Evolutionary conservation across 208 protist genomes (phyloP).

Genomic region (Wallacemonas sp.): DNA sequence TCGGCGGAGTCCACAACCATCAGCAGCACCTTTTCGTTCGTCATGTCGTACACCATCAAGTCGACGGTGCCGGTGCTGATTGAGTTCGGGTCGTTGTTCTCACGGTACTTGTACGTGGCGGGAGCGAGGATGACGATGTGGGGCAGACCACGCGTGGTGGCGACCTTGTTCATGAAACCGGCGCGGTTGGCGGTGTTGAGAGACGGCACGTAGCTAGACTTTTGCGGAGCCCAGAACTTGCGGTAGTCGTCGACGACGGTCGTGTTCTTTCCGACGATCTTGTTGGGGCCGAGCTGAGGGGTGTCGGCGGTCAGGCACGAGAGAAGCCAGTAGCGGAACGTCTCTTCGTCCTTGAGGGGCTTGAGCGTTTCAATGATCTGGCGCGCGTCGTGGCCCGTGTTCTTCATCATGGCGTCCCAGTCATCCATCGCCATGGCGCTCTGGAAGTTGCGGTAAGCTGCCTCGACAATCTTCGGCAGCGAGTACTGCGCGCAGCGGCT

Average conservation of each 20-base stretch:
- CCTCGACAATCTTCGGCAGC: conserved; percentile 76
- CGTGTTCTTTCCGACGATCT: conserved; percentile 73
- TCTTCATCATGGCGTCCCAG: conserved; percentile 55
- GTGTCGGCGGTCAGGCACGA: conserved; percentile 76
- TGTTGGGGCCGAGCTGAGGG: conserved; percentile 81
- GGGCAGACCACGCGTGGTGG: conserved; percentile 51
- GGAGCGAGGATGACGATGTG: conserved; percentile 73
- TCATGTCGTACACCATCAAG: conserved; percentile 80
- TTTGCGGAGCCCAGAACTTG: conserved; percentile 71
- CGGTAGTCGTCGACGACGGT: conserved; percentile 75
- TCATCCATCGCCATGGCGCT: conserved; percentile 59
- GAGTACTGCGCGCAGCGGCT: conserved; percentile 76
- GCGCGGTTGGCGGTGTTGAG: conserved; percentile 59
- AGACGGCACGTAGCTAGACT: conserved; percentile 71
- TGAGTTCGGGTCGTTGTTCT: conserved; percentile 79
- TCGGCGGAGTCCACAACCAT: conserved; percentile 74
- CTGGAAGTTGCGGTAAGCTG: conserved; percentile 74
- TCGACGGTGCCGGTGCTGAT: conserved; percentile 66
- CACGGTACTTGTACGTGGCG: conserved; percentile 75
- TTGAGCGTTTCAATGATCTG: conserved; percentile 44
- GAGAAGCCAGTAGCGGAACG: conserved; percentile 86
- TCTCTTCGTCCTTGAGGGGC: conserved; percentile 68
- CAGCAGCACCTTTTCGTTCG: conserved; percentile 84
- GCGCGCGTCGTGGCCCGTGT: conserved; percentile 32
- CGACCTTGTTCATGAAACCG: conserved; percentile 59